Conservation (phyloP, 305 asterid species). For the Solanum aculeatissimum region DNA sequence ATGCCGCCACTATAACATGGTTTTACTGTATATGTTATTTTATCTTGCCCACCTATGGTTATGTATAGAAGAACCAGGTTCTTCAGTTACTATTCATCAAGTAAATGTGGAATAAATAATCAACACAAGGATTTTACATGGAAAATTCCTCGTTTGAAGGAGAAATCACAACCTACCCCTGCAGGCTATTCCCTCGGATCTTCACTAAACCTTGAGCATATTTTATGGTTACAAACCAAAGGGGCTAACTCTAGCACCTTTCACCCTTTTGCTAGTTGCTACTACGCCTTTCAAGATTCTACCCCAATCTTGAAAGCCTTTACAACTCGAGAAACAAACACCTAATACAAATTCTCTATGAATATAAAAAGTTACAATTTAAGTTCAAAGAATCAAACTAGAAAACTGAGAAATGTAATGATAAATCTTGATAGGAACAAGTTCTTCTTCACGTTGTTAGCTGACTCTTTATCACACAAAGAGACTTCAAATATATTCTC, state of each 20-base stretch:
- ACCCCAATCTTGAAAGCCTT: neutral
- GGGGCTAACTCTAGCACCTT: neutral
- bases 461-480: neutral
- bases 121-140: no score
- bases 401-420: neutral
- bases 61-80: no score
- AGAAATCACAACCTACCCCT: no score
- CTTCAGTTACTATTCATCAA: no score
- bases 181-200: neutral
- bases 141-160: no score
- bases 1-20: no score
- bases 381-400: neutral
- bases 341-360: neutral
- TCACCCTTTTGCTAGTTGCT: no score
- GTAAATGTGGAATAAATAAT: no score
- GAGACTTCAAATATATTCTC: neutral
- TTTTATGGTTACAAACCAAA: neutral
- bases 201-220: neutral
- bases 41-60: no score
- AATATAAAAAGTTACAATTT: neutral
- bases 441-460: neutral
- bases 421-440: neutral
- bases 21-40: neutral
- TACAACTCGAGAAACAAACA: neutral
- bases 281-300: no score